These are phyloP conservation scores for Stephanodiscus triporus DNA, from an alignment of 108 stramenopile species.

Conservation along the genomic window DNA sequence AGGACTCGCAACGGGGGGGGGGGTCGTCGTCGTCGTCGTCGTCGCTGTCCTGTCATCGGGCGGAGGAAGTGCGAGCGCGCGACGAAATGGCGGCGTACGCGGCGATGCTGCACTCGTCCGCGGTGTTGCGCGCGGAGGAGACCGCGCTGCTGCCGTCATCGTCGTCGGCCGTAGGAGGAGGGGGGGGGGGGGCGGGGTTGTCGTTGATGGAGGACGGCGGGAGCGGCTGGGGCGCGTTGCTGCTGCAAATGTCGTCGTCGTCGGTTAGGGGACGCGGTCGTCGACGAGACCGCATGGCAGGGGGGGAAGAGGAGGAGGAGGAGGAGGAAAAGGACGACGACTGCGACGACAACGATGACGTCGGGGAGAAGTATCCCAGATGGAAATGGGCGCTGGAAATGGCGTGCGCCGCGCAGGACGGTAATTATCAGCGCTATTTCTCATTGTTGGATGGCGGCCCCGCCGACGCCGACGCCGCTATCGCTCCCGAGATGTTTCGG, in stretches of 20 bases:
- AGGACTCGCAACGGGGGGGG: too few species aligned
- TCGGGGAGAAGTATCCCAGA: conserved; percentile 35
- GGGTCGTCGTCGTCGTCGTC: not conserved
- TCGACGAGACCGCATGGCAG: not conserved
- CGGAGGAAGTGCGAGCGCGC: conserved; percentile 15
- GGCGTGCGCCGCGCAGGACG: conserved; percentile 41
- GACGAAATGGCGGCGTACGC: conserved; percentile 55
- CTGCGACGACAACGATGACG: too few species aligned
- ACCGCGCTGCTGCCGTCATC: not conserved
- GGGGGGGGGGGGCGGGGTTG: conserved; percentile 15
- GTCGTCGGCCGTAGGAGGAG: not conserved
- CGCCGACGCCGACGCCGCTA: not conserved
- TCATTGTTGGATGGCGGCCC: conserved; percentile 34
- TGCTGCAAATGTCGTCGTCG: conserved; percentile 16
- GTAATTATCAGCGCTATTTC: conserved; percentile 49
- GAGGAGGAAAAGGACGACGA: not conserved
- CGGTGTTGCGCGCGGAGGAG: conserved; percentile 8
- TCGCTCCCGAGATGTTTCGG: not conserved
- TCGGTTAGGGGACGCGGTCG: not conserved
- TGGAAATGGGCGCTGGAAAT: conserved; percentile 57
- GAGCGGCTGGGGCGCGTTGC: conserved; percentile 48
- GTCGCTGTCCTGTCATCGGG: not conserved
- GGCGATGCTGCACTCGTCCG: conserved; percentile 46
- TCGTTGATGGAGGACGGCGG: conserved; percentile 50
- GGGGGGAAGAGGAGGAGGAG: conserved; percentile 5